phyloP scores from a whole-genome alignment of 345 rosid genomes.

The Kandelia obovata region DNA sequence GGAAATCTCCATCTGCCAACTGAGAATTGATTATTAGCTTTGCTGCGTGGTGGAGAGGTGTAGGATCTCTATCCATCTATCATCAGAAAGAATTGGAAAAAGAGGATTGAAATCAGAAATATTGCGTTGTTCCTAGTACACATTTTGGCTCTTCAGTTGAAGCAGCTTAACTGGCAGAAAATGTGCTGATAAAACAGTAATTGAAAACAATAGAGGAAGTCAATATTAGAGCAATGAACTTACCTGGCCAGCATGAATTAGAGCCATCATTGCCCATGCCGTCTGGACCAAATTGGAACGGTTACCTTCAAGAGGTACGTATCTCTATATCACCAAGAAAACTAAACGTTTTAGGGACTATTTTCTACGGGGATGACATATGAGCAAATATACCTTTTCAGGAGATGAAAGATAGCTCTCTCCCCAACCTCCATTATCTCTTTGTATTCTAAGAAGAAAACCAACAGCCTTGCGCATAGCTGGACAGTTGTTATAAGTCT shows the following conservation, averaged over 20 bases:
- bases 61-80: conserved; percentile 30
- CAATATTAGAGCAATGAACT: background rate
- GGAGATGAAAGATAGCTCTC: conserved; percentile 58
- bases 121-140: too few relatives aligned
- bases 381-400: conserved; percentile 26
- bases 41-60: conserved; percentile 30
- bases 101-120: background rate
- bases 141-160: too few relatives aligned
- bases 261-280: conserved; percentile 56
- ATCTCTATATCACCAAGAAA: conserved; percentile 29
- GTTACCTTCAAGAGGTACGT: conserved; percentile 40
- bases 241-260: conserved; percentile 53
- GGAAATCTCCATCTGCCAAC: conserved; percentile 34
- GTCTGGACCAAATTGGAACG: conserved; percentile 58
- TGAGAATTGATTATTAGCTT: conserved; percentile 31
- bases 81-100: background rate
- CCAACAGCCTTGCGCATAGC: conserved; percentile 38
- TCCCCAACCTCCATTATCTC: conserved; percentile 52
- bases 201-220: background rate
- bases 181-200: background rate
- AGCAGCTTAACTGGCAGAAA: too few relatives aligned
- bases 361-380: too few relatives aligned
- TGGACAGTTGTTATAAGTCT: conserved; percentile 31
- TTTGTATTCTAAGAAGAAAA: conserved; percentile 42
- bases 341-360: too few relatives aligned